Base-by-base conservation (phyloP, 2,329 filamentous ascomycete genomes). In the Botrytis porri region DNA sequence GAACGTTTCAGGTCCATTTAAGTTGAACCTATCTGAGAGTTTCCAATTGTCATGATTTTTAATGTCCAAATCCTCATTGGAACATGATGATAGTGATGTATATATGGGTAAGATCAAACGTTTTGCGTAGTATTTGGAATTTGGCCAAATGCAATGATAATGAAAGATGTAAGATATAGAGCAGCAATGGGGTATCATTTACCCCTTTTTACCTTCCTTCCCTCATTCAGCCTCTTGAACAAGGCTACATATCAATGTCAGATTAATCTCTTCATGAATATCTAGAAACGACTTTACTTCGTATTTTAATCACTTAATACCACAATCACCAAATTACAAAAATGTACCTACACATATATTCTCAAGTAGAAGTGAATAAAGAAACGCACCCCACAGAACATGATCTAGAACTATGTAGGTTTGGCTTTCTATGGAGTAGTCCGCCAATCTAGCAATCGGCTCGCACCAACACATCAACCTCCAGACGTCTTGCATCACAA, bases 381-480 rank as follows among this genome's bases (percentile, higher is more conserved):
- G 64, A n/a, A 54, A 20, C 22, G n/a, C 25, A n/a, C 25, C 25
- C n/a, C 29, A 48, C 43, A 16, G 43, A 41, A 43, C 43, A 54
- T 54, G 64, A 67, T 67, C 35, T 67, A 67, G 63, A 51, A 54
- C 35, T 54, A 65, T 54, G 59, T 45, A 71, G 16, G 32, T 65
- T 39, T 51, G 29, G 45, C 35, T 67, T 67, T 39, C 45, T 39
- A 39, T 67, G 45, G 48, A 54, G 64, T 67, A 57, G 51, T 57
- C 51, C n/a, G 32, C 51, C 51, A 57, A 37, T 70, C 54, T 70
- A 62, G 48, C 51, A 41, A 72, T 60, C 70, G 62, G 62, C 63
- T 72, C 63, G 70, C 48, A 72, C 70, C 70, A 74, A 62, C 73
- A 43, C 70, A 71, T 62, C 73, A 69, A 54, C 62, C 22, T 48